These are phyloP conservation scores for Teratosphaeria zuluensis DNA, from an alignment of 2,329 filamentous ascomycete species.

Conservation along the genomic window DNA sequence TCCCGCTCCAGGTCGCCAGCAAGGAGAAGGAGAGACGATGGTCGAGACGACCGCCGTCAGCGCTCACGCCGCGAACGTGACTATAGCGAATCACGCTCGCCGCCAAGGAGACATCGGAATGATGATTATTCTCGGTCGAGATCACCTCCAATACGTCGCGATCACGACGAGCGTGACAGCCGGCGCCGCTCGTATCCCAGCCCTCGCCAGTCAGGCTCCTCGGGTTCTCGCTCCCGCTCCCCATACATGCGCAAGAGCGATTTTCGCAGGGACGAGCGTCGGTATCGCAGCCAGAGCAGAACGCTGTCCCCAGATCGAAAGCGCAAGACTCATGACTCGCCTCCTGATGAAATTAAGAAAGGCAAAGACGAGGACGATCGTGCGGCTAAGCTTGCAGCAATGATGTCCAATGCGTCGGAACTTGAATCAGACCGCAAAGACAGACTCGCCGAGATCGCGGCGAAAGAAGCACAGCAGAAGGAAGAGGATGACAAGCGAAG, in stretches of 20 bases:
- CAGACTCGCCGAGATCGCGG: conserved; percentile 57
- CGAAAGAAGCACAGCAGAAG: conserved; percentile 52
- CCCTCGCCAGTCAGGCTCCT: conserved; percentile 25
- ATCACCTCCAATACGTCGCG: conserved; percentile 29
- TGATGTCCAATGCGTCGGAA: conserved; percentile 40
- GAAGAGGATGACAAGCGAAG: conserved; percentile 53
- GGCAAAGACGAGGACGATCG: conserved; percentile 25
- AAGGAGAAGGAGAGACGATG: conserved; percentile 4
- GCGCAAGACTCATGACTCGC: conserved; percentile 17
- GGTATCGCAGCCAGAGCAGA: conserved; percentile 6
- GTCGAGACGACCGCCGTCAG: conserved; percentile 11
- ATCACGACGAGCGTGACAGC: conserved; percentile 23
- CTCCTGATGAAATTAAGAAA: conserved; percentile 15
- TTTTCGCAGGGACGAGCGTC: conserved; percentile 9
- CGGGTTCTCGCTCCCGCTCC: conserved; percentile 26
- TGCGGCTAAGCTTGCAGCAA: conserved; percentile 29
- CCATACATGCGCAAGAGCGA: conserved; percentile 12
- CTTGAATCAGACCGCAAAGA: conserved; percentile 61
- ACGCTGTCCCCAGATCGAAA: conserved; percentile 9
- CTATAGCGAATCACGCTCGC: conserved; percentile 9
- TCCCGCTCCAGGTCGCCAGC: conserved; percentile 12
- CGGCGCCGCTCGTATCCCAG: conserved; percentile 25
- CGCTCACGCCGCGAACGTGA: conserved; percentile 17
- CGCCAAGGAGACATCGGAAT: not conserved
- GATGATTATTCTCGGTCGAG: conserved; percentile 7